Conservation (phyloP, 495 filamentous ascomycete genomes). For the Podospora conica region DNA sequence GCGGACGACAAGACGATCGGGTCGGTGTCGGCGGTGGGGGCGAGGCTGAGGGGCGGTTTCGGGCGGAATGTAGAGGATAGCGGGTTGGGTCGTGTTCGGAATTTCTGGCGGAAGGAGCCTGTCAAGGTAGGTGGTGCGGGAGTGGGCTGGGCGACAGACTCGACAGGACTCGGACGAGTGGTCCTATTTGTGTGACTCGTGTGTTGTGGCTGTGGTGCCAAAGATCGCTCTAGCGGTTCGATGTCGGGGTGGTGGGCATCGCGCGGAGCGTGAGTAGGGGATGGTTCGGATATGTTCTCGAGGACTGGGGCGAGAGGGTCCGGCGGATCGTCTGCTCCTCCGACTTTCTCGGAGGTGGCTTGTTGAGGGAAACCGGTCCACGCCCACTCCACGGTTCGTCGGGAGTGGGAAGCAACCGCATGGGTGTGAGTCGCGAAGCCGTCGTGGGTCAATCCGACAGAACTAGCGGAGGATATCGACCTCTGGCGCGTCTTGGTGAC, state of each 20-base stretch:
- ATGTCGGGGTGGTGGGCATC: background rate
- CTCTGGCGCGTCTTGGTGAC: constrained; percentile 22
- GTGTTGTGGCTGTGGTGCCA: background rate
- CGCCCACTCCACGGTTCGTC: background rate
- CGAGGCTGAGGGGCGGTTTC: background rate
- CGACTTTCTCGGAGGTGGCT: background rate
- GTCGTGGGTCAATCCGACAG: constrained; percentile 6
- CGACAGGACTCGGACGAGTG: background rate
- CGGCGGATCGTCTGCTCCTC: background rate
- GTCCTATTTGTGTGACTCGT: background rate
- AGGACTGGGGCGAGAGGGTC: background rate
- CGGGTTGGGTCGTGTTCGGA: background rate
- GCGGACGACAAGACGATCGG: constrained; percentile 10
- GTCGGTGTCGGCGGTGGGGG: background rate
- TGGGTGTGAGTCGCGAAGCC: constrained; percentile 8
- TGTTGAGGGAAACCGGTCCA: background rate
- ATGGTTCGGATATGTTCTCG: background rate
- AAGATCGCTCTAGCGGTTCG: background rate
- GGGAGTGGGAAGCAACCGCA: background rate
- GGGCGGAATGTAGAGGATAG: background rate
- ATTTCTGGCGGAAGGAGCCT: background rate
- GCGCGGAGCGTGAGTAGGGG: background rate
- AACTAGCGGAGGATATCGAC: constrained; percentile 30
- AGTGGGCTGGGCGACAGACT: background rate
- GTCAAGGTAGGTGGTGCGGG: background rate